These are phyloP conservation scores for Ulmus americana DNA, from an alignment of 331 rosid genomes.

Conservation along the genomic window DNA sequence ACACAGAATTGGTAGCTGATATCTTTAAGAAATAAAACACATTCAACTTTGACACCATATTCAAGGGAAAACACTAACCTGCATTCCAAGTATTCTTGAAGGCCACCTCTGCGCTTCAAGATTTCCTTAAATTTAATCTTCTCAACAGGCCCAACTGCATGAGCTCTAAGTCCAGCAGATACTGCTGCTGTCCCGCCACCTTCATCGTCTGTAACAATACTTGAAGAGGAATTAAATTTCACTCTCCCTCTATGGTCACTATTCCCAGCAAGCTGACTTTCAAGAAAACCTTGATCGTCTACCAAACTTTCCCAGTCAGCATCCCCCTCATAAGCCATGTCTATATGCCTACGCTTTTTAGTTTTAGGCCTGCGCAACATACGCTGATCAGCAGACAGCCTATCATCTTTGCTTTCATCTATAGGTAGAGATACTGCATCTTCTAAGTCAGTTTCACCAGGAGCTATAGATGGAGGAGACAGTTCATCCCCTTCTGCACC, in stretches of 20 bases:
- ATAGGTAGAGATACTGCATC: slow-evolving; percentile 48
- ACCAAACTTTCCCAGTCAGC: slow-evolving; percentile 80
- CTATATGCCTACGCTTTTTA: slow-evolving; percentile 74
- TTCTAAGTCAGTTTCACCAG: slow-evolving; percentile 60
- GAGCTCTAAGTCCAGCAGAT: slow-evolving; percentile 87
- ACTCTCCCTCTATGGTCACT: slow-evolving; percentile 46
- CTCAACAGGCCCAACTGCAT: slow-evolving; percentile 78
- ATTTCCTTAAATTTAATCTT: slow-evolving; percentile 86
- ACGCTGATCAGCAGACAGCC: slow-evolving; percentile 48
- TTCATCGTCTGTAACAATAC: slow-evolving; percentile 56
- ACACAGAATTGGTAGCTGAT: slow-evolving; percentile 2
- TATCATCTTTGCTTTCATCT: slow-evolving; percentile 38
- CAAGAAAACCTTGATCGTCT: slow-evolving; percentile 43
- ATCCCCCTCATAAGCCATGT: slow-evolving; percentile 99
- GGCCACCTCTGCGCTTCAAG: slow-evolving; percentile 92
- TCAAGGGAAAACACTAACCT: slow-evolving; percentile 50
- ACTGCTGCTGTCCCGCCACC: slow-evolving; percentile 76
- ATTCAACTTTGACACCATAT: slow-evolving; percentile 23
- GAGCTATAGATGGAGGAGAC: slow-evolving; percentile 41
- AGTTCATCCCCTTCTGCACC: slow-evolving; percentile 25
- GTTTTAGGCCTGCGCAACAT: slow-evolving; percentile 48
- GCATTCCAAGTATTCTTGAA: slow-evolving; percentile 84
- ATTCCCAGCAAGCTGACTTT: slow-evolving; percentile 36
- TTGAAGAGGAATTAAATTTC: slow-evolving; percentile 50
- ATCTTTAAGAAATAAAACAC: slow-evolving; percentile 18